Evolutionary conservation across 2,329 filamentous ascomycete species (phyloP).

Genomic region (Fusarium avenaceum): DNA sequence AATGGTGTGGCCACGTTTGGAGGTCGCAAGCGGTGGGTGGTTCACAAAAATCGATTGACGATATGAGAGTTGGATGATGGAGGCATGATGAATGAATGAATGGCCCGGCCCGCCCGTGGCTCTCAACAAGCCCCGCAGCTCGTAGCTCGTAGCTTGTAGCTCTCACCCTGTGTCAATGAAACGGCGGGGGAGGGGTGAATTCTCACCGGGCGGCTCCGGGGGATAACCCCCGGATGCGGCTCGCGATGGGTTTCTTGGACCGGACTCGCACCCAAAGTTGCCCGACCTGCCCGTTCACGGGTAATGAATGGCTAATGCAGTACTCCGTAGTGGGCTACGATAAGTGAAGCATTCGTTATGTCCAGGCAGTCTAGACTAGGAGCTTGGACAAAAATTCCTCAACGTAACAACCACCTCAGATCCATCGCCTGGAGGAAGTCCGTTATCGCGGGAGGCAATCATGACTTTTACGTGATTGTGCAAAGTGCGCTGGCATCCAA

Average conservation of each 20-base stretch:
- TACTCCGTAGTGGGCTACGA: not conserved
- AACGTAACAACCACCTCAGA: not conserved
- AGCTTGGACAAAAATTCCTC: slow-evolving; percentile 10
- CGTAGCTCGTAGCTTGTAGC: not conserved
- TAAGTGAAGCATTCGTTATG: slow-evolving; percentile 21
- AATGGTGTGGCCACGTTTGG: slow-evolving; percentile 41
- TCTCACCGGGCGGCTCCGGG: slow-evolving; percentile 34
- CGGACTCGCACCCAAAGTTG: slow-evolving; percentile 17
- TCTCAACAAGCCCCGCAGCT: not conserved
- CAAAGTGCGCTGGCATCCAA: slow-evolving; percentile 23
- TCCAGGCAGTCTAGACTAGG: not conserved
- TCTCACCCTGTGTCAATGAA: slow-evolving; percentile 16
- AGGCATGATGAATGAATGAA: slow-evolving; percentile 26
- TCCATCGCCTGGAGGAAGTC: not conserved
- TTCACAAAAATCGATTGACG: slow-evolving; percentile 10
- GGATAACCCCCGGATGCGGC: slow-evolving; percentile 36
- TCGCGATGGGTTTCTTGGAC: slow-evolving; percentile 14
- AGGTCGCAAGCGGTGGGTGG: slow-evolving; percentile 46
- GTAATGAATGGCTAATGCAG: slow-evolving; percentile 21
- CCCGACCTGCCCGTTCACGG: slow-evolving; percentile 1
- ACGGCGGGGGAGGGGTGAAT: slow-evolving; percentile 35
- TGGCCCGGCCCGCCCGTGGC: slow-evolving; percentile 39
- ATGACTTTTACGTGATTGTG: slow-evolving; percentile 23
- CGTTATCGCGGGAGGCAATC: slow-evolving; percentile 3
- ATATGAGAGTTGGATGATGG: slow-evolving; percentile 22